Conservation (phyloP, 2,329 filamentous ascomycete species). For the Ophiostoma himal-ulmi region DNA sequence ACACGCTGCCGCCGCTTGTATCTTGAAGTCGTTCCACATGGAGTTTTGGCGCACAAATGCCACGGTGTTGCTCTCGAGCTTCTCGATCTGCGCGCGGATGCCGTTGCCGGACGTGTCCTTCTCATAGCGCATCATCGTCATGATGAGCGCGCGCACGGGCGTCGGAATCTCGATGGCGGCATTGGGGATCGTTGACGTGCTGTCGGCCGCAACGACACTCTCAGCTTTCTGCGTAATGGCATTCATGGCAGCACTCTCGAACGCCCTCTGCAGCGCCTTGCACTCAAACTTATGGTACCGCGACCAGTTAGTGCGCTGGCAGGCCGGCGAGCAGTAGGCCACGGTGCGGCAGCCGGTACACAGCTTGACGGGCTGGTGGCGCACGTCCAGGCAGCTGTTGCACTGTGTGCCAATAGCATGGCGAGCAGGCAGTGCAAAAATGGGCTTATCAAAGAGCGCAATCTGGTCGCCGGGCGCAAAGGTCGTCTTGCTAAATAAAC, state of each 20-base stretch:
- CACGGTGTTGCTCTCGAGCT: constrained; percentile 44
- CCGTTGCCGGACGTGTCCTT: not conserved
- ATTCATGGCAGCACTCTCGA: constrained; percentile 21
- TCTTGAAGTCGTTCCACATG: constrained; percentile 43
- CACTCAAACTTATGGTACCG: constrained; percentile 52
- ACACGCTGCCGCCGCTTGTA: constrained; percentile 47
- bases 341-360: constrained; percentile 51
- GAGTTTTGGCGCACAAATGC: constrained; percentile 33
- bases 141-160: constrained; percentile 48
- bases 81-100: constrained; percentile 33
- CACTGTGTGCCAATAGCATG: constrained; percentile 41
- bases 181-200: constrained; percentile 14
- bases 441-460: constrained; percentile 40
- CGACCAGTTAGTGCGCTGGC: constrained; percentile 52
- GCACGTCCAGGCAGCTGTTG: constrained; percentile 43
- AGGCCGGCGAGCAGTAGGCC: constrained; percentile 49
- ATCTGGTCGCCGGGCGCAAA: constrained; percentile 44
- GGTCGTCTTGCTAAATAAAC: constrained; percentile 39
- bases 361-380: constrained; percentile 28
- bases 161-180: constrained; percentile 42
- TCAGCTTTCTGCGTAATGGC: not conserved
- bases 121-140: constrained; percentile 41
- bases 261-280: constrained; percentile 39
- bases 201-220: not conserved
- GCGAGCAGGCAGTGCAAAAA: constrained; percentile 45